Evolutionary conservation across 139 green algal species (phyloP).

Genomic region (Auxenochlorella pyrenoidosa): DNA sequence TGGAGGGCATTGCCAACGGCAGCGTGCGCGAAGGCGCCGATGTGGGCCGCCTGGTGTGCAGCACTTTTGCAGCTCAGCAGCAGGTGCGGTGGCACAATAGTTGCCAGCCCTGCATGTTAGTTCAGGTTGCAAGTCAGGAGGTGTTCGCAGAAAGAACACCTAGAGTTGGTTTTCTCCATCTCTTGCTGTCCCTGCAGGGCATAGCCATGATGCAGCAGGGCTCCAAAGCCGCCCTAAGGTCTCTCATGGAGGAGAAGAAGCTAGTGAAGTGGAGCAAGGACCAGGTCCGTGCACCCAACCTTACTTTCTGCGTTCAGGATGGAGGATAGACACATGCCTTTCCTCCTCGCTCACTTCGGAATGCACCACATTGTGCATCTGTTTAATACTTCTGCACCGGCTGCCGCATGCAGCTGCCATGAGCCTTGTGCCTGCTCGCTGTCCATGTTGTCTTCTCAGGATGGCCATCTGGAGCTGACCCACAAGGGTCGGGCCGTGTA

Average conservation of each 20-base stretch:
- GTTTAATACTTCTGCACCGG: neutral
- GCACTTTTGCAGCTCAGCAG: constrained; percentile 24
- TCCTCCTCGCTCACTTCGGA: too few relatives aligned
- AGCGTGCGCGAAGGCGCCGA: constrained; percentile 20
- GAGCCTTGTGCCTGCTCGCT: neutral
- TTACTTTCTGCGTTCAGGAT: too few relatives aligned
- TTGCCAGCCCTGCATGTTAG: neutral
- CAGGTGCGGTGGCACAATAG: neutral
- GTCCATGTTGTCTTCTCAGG: neutral
- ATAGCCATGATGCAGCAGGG: neutral
- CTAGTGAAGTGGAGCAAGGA: constrained; percentile 4
- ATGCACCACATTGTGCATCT: too few relatives aligned
- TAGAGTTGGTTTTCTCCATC: too few relatives aligned
- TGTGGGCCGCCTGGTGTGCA: constrained; percentile 58
- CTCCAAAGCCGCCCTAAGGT: constrained; percentile 42
- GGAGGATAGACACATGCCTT: too few relatives aligned
- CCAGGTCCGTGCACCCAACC: neutral
- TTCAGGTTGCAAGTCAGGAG: too few relatives aligned
- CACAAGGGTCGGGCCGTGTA: constrained; percentile 64
- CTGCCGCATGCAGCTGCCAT: neutral
- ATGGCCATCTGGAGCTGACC: constrained; percentile 38
- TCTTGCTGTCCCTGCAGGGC: neutral
- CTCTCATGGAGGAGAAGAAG: constrained; percentile 33
- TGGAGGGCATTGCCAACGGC: constrained; percentile 69
- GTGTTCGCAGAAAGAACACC: too few relatives aligned